phyloP scores from a whole-genome alignment of 1,284 basidiomycete species.

The Irpex sp. region DNA sequence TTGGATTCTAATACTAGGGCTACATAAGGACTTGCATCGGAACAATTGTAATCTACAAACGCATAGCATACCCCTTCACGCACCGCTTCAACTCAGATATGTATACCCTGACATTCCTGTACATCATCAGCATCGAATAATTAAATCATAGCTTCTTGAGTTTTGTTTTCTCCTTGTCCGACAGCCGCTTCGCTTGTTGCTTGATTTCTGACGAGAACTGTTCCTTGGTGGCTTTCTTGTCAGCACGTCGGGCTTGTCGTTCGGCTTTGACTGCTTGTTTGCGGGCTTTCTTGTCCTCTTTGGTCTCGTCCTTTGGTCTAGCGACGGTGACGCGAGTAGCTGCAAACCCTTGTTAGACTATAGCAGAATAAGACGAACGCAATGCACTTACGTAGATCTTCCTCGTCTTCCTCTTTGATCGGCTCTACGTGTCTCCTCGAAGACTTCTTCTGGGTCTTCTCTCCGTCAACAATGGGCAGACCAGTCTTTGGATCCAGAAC shows the following conservation, averaged over 20 bases:
- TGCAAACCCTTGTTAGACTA: conserved; percentile 16
- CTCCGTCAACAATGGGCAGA: conserved; percentile 50
- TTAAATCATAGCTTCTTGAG: conserved; percentile 27
- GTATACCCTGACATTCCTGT: conserved; percentile 1
- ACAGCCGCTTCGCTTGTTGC: conserved; percentile 58
- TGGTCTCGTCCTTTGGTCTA: conserved; percentile 77
- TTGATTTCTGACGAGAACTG: conserved; percentile 75
- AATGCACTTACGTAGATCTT: conserved; percentile 26
- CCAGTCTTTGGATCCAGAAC: conserved; percentile 72
- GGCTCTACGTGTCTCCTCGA: conserved; percentile 15
- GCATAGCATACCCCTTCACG: conserved; percentile 1
- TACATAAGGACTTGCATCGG: neutral
- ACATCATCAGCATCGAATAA: neutral
- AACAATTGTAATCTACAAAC: neutral
- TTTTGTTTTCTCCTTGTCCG: conserved; percentile 39
- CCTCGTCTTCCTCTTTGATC: conserved; percentile 30
- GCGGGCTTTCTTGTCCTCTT: conserved; percentile 84
- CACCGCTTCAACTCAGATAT: neutral
- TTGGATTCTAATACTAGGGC: neutral
- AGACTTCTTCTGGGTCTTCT: conserved; percentile 11
- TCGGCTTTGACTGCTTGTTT: conserved; percentile 88
- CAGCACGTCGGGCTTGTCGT: conserved; percentile 67
- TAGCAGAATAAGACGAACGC: neutral
- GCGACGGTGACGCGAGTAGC: conserved; percentile 46
- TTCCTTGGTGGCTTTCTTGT: conserved; percentile 81